These are phyloP conservation scores for Tricladium varicosporioides DNA, from an alignment of 2,329 filamentous ascomycete genomes.

Conservation along the genomic window DNA sequence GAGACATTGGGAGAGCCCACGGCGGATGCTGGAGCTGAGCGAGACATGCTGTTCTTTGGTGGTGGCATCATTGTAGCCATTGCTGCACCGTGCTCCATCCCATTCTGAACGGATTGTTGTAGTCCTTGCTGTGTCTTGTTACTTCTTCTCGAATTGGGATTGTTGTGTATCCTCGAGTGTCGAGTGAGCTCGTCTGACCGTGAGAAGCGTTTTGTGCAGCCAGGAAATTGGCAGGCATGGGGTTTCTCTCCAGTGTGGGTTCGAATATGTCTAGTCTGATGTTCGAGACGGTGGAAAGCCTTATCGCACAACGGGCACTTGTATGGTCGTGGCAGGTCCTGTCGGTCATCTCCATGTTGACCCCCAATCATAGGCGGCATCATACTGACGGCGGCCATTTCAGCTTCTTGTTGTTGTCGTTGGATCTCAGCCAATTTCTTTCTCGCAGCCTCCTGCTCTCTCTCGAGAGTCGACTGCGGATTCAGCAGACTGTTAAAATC, in stretches of 20 bases:
- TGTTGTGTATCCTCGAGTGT: constrained; percentile 98
- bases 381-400: constrained; percentile 51
- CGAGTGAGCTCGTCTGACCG: constrained; percentile 94
- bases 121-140: constrained; percentile 68
- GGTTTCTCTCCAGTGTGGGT: constrained; percentile 99
- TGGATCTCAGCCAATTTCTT: constrained; percentile 31
- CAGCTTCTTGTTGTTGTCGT: constrained; percentile 35
- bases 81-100: constrained; percentile 49
- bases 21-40: constrained; percentile 84
- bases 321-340: constrained; percentile 89
- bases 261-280: constrained; percentile 86
- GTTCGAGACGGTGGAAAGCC: constrained; percentile 96
- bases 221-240: constrained; percentile 90
- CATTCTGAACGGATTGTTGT: constrained; percentile 44
- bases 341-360: constrained; percentile 37
- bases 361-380: constrained; percentile 35
- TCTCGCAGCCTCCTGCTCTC: constrained; percentile 32
- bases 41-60: constrained; percentile 75
- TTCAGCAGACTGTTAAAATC: constrained; percentile 77
- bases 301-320: constrained; percentile 98
- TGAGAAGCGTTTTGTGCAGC: constrained; percentile 96
- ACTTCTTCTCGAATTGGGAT: constrained; percentile 90
- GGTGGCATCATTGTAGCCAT: constrained; percentile 73
- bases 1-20: constrained; percentile 94
- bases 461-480: constrained; percentile 45